Evolutionary conservation across 1,284 basidiomycete genomes (phyloP).

Genomic region (Moesziomyces sp.): DNA sequence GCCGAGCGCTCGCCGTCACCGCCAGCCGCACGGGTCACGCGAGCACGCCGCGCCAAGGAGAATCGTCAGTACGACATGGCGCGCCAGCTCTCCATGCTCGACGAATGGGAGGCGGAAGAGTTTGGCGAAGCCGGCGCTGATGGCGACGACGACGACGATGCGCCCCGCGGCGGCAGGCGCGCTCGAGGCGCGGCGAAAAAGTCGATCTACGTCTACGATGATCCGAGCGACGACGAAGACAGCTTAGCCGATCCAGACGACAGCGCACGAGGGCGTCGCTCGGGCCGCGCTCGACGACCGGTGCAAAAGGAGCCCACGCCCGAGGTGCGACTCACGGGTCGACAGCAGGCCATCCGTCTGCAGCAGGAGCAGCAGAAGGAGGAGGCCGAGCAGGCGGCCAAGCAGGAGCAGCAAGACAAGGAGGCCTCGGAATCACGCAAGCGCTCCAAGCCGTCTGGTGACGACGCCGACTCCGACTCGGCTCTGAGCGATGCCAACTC

Average conservation of each 20-base stretch:
- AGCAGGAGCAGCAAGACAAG: slow-evolving; percentile 17
- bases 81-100: slow-evolving; percentile 31
- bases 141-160: slow-evolving; percentile 14
- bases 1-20: slow-evolving; percentile 36
- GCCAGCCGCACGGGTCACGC: slow-evolving; percentile 13
- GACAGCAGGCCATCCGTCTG: slow-evolving; percentile 46
- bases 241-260: slow-evolving; percentile 43
- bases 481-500: slow-evolving; percentile 10
- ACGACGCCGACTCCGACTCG: not conserved
- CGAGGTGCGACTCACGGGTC: slow-evolving; percentile 27
- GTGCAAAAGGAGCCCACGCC: slow-evolving; percentile 19
- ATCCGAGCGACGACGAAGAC: slow-evolving; percentile 30
- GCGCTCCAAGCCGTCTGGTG: slow-evolving; percentile 1
- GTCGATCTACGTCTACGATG: slow-evolving; percentile 47
- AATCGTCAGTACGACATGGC: slow-evolving; percentile 33
- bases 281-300: slow-evolving; percentile 13
- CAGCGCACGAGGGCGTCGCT: slow-evolving; percentile 7
- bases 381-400: slow-evolving; percentile 24
- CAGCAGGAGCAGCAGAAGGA: slow-evolving; percentile 47
- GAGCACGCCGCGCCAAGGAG: slow-evolving; percentile 33
- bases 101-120: slow-evolving; percentile 39
- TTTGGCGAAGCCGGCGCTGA: slow-evolving; percentile 18
- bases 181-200: slow-evolving; percentile 12
- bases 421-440: slow-evolving; percentile 1
- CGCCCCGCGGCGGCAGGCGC: slow-evolving; percentile 10